Conservation (phyloP, 306 rosid genomes). For the Carpinus viminea region DNA sequence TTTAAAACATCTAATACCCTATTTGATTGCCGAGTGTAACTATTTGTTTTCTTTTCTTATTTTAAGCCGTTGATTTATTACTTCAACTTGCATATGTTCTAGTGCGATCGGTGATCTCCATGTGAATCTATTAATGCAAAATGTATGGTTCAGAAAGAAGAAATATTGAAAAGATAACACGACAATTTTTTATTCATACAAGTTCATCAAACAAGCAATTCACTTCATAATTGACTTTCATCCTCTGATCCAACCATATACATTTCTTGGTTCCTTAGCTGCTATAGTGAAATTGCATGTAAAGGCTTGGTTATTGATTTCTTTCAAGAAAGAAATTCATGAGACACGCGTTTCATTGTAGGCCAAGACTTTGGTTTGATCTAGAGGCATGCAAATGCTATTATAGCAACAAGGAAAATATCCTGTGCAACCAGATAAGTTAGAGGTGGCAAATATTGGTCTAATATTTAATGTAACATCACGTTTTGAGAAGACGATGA, state of each 20-base stretch:
- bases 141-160: no score
- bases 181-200: no score
- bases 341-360: neutral
- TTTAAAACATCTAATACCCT: conserved; percentile 65
- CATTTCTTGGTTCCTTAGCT: no score
- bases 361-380: neutral
- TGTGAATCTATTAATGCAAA: neutral
- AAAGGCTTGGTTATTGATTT: neutral
- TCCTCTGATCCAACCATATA: neutral
- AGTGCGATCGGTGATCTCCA: neutral
- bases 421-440: neutral
- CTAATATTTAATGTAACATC: neutral
- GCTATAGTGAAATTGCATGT: neutral
- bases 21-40: conserved; percentile 48
- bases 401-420: neutral
- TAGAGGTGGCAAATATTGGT: neutral
- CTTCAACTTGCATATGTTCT: neutral
- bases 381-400: neutral
- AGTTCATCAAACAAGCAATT: no score
- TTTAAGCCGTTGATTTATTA: neutral
- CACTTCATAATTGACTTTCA: no score
- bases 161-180: no score
- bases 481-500: neutral
- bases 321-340: neutral
- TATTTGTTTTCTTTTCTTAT: neutral